These are phyloP conservation scores for Trametes sanguinea DNA, from an alignment of 768 basidiomycete species.

Conservation along the genomic window DNA sequence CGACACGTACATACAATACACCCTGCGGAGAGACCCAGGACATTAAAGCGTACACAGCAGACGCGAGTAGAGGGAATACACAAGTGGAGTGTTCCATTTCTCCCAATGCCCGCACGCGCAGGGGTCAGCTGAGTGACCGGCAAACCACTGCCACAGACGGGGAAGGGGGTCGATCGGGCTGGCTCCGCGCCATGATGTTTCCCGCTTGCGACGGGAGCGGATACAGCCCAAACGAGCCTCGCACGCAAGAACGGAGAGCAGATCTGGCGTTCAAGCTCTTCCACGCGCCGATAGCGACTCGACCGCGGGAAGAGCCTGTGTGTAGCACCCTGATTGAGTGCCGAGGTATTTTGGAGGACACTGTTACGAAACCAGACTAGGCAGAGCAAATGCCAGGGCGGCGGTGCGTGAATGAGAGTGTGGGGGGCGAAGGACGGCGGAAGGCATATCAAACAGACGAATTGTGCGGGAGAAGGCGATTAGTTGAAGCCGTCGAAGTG, in stretches of 20 bases:
- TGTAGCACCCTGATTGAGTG: neutral
- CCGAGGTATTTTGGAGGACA: neutral
- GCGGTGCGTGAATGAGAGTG: neutral
- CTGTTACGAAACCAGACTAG: neutral
- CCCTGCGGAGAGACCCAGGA: neutral
- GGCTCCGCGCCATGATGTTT: neutral
- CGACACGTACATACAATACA: neutral
- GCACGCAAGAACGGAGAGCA: constrained; percentile 7
- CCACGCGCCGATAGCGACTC: neutral
- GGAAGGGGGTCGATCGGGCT: neutral
- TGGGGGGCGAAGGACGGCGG: neutral
- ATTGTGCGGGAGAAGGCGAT: constrained; percentile 18
- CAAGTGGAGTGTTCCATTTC: constrained; percentile 5
- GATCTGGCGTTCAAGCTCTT: neutral
- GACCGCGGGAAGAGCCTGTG: neutral
- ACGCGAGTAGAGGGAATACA: neutral
- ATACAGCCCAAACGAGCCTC: neutral
- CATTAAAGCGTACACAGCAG: neutral
- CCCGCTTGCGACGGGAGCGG: constrained; percentile 1
- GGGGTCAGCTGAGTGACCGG: neutral
- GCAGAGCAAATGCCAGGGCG: neutral
- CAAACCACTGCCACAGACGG: neutral
- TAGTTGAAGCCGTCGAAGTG: constrained; percentile 90
- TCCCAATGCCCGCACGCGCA: neutral
- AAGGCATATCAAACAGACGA: neutral